Evolutionary conservation across 345 rosid genomes (phyloP).

Genomic region (Pugionium cornutum): DNA sequence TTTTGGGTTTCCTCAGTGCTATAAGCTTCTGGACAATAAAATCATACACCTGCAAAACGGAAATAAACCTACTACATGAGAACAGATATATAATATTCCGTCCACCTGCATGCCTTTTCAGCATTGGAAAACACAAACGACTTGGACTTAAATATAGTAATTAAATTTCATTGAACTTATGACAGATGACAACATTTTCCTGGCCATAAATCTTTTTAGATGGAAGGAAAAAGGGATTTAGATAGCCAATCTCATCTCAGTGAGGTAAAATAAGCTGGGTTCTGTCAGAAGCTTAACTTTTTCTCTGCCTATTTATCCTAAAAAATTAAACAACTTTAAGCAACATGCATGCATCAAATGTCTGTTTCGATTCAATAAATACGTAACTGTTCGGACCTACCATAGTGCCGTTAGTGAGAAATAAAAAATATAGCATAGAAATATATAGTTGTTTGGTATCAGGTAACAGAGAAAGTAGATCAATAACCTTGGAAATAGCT

Average conservation of each 20-base stretch:
- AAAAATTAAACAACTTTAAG: background rate
- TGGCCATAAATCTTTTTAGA: constrained; percentile 13
- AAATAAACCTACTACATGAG: constrained; percentile 22
- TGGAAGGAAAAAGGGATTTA: constrained; percentile 4
- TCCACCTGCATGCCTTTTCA: constrained; percentile 17
- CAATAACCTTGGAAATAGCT: constrained; percentile 85
- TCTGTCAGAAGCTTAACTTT: constrained; percentile 5
- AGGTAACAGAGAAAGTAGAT: constrained; percentile 21
- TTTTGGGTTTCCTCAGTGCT: constrained; percentile 97
- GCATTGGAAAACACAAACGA: constrained; percentile 18
- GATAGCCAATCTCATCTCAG: constrained; percentile 16
- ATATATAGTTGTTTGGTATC: constrained; percentile 2
- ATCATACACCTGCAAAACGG: constrained; percentile 75
- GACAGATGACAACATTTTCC: background rate
- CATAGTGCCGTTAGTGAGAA: constrained; percentile 6
- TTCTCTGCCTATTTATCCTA: constrained; percentile 3
- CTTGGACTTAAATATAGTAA: background rate
- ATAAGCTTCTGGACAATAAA: constrained; percentile 96
- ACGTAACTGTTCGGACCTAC: constrained; percentile 13
- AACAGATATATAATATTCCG: constrained; percentile 1
- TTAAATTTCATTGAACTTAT: constrained; percentile 6
- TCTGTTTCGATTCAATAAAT: constrained; percentile 7
- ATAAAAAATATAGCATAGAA: constrained; percentile 4
- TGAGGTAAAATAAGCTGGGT: background rate
- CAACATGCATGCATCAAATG: background rate